Base-by-base conservation (phyloP, 2,329 filamentous ascomycete species). In the Aspergillus hortae region DNA sequence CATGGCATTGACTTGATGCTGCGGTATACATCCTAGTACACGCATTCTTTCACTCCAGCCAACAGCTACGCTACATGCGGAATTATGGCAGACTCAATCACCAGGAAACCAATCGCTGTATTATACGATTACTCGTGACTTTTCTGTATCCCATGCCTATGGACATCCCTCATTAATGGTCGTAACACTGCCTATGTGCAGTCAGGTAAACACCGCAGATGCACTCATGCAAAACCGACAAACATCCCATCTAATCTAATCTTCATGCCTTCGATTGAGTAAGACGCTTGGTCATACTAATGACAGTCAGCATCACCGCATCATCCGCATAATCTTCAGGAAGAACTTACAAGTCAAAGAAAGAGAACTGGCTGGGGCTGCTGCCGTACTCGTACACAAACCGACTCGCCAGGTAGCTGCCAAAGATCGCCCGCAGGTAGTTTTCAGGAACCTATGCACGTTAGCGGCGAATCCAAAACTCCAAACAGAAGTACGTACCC, bases 361-460 rank as follows among this genome's bases (percentile, higher is more conserved):
- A 99, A 36, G 92, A 91, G 77, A 99, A 97, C 67, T 96, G 92
- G 77, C 88, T 94, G 4, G 94, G 92, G 60, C 84, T 87, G 69
- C 91, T 92, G 65, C 94, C 94, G 70, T 92, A 94, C 71, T 95
- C 85, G 73, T 99, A 99, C 38, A 99, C 90, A 70, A 99, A 99
- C 41, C 94, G 88, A 67, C 89, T 95, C 45, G 94, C 92, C 61
- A 99, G 80, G 75, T 92, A 96, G 69, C 89, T 95, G 61, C 94
- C 94, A 68, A 99, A 99, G 70, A 99, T 97, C 59, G 92, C 88
- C 60, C 91, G 85, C 57, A 99, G 83, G 69, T 99, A 99, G 61
- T 86, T 87, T 56, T 96, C 90, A 1, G 94, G 94, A 19, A 99
- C 84, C 83, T 86, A 54, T 44, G n/a, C 3, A 41, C 12, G 56